Evolutionary conservation across 805 yeast species (phyloP), one percentile per base, ranked within the genome.

Genomic region (Yarrowia sp.): DNA sequence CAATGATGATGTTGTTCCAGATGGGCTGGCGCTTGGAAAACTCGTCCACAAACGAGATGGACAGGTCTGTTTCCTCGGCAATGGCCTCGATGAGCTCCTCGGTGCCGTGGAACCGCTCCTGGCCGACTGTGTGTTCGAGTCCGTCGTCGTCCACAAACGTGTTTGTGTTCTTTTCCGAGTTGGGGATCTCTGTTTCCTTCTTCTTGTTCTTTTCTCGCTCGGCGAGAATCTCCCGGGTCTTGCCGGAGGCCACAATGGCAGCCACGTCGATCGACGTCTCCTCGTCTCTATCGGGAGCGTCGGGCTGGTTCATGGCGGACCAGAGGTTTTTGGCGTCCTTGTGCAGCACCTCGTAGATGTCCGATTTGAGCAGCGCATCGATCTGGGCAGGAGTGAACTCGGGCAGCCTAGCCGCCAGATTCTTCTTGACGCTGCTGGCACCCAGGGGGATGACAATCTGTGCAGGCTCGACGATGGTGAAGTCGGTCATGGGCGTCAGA

Each of bases 241-340:
- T 85, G 14, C 87, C 92, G 70, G 91, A 87, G 1, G 95, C 85
- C 13, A 93, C 95, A 72, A 93, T 86, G 47, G 92, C 91, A 1
- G 97, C 97, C 60, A 94, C 92, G 76, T 94, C 97, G 44, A 92
- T 82, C 3, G 87, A 86, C 66, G 92, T 96, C 38, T 89, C 94
- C 44, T 86, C 91, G 9, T 82, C 83, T 47, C 75, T 76, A 6
- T 80, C 82, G 15, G 76, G 78, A 7, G 66, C 52, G 38, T 65
- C 70, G 36, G 69, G 66, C 40, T 52, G 70, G 61, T 84, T 86
- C 68, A 82, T 75, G 20, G 89, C 87, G 72, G 87, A 87, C 74
- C 86, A 87, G 0, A 90, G 85, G 69, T 82, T 83, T 66, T 84
- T 81, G 56, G 84, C 89, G 69, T 86, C 88, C 43, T 72, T 78